Percentiles rank a stretch among this genome's conserved stretches.
Conservation (phyloP, 768 basidiomycete genomes). For the Amanita pallidorosea region DNA sequence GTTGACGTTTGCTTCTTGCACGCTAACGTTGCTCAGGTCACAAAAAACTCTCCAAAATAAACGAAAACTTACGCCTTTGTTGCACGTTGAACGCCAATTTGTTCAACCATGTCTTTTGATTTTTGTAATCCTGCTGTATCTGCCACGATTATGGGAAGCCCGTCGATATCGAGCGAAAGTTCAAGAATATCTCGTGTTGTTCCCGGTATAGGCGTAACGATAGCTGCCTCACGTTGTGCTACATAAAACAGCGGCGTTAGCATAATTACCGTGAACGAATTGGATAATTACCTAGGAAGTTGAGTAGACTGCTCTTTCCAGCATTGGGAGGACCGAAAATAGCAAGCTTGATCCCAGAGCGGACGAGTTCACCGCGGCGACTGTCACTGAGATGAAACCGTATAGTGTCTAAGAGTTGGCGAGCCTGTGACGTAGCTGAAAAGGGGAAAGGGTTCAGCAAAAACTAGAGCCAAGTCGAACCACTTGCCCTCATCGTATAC, state of each 20-base stretch:
- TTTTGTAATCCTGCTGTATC: slow-evolving; percentile 81
- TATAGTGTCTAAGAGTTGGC: slow-evolving; percentile 39
- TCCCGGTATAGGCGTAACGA: slow-evolving; percentile 79
- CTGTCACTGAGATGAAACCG: slow-evolving; percentile 52
- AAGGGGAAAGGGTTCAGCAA: slow-evolving; percentile 1
- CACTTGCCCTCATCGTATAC: slow-evolving; percentile 59
- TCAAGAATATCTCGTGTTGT: slow-evolving; percentile 86
- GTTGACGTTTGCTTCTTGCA: slow-evolving; percentile 55
- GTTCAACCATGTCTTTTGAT: slow-evolving; percentile 64
- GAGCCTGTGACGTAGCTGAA: slow-evolving; percentile 46
- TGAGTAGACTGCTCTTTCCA: slow-evolving; percentile 85
- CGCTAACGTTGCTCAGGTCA: slow-evolving; percentile 26
- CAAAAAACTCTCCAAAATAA: not conserved
- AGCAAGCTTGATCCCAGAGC: slow-evolving; percentile 71
- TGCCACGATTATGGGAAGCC: slow-evolving; percentile 67
- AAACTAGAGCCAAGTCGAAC: not conserved
- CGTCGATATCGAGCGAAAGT: slow-evolving; percentile 80
- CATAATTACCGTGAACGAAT: not conserved
- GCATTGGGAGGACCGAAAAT: slow-evolving; percentile 93
- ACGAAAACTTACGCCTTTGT: slow-evolving; percentile 41
- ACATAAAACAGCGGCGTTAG: not conserved
- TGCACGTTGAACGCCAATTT: slow-evolving; percentile 74
- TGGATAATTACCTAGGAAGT: slow-evolving; percentile 57
- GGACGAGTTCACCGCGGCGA: slow-evolving; percentile 73
- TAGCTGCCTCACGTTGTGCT: slow-evolving; percentile 85